Conservation (phyloP, 495 filamentous ascomycete genomes). For the Coniosporium apollinis region DNA sequence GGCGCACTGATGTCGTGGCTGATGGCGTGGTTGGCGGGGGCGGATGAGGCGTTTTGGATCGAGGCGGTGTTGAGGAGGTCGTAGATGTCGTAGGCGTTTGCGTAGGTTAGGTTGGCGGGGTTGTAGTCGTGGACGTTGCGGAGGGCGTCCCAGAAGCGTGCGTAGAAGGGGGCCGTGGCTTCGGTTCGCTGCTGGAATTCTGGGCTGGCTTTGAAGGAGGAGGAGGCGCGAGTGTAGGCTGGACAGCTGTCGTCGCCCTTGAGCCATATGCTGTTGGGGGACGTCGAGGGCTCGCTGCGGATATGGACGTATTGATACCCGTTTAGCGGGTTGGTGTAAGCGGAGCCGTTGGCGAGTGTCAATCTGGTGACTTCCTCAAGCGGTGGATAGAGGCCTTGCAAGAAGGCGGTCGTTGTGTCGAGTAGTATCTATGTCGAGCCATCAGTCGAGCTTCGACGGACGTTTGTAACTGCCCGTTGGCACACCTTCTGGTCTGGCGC, state of each 20-base stretch:
- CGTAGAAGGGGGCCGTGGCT: slow-evolving; percentile 5
- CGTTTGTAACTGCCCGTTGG: too few relatives aligned
- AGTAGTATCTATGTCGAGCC: too few relatives aligned
- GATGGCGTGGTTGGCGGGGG: too few relatives aligned
- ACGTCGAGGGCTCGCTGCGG: too few relatives aligned
- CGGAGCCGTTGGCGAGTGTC: slow-evolving; percentile 35
- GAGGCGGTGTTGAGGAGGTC: slow-evolving; percentile 59
- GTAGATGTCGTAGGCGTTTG: slow-evolving; percentile 60
- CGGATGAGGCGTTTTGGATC: slow-evolving; percentile 52
- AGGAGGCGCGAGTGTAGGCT: background rate
- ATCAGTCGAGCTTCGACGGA: too few relatives aligned
- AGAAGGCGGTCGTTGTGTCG: too few relatives aligned
- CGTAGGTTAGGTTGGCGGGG: slow-evolving; percentile 37
- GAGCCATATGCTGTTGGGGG: slow-evolving; percentile 7
- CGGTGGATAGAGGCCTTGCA: slow-evolving; percentile 48
- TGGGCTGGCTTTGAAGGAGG: slow-evolving; percentile 1
- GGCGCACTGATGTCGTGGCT: slow-evolving; percentile 30
- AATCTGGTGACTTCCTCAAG: slow-evolving; percentile 27
- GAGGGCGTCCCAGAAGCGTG: slow-evolving; percentile 1
- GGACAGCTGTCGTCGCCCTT: slow-evolving; percentile 7
- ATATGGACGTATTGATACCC: slow-evolving; percentile 53
- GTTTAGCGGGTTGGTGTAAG: slow-evolving; percentile 34
- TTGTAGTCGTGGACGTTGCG: slow-evolving; percentile 36
- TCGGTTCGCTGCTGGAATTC: slow-evolving; percentile 2
- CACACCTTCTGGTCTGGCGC: too few relatives aligned